Percentiles rank a stretch among this genome's conserved stretches.
These are phyloP conservation scores for Skeletonema potamos DNA, from an alignment of 108 stramenopile species.

Conservation along the genomic window DNA sequence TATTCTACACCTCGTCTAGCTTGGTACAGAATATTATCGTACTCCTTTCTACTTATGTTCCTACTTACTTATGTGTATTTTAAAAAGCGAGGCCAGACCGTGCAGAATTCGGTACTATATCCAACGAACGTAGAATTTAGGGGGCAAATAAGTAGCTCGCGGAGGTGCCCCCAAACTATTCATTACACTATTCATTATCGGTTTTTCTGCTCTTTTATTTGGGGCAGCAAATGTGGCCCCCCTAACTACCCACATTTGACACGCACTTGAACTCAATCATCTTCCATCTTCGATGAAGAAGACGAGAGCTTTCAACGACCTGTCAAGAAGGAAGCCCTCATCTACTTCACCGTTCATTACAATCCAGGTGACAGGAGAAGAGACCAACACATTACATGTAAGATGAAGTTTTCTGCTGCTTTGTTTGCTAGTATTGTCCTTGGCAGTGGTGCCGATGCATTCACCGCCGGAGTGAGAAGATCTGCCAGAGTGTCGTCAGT, in stretches of 20 bases:
- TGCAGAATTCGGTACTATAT: too few relatives aligned
- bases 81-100: too few relatives aligned
- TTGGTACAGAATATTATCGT: too few relatives aligned
- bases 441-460: constrained; percentile 30
- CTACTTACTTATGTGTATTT: too few relatives aligned
- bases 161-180: too few relatives aligned
- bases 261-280: not conserved
- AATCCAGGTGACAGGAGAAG: not conserved
- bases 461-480: constrained; percentile 11
- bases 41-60: too few relatives aligned
- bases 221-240: not conserved
- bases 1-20: too few relatives aligned
- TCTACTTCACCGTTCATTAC: not conserved
- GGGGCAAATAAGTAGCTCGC: not conserved
- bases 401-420: constrained; percentile 30
- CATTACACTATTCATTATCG: too few relatives aligned
- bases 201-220: not conserved
- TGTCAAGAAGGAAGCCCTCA: not conserved
- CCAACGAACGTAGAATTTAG: not conserved
- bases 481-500: constrained; percentile 18
- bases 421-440: constrained; percentile 29
- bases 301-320: not conserved
- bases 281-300: not conserved
- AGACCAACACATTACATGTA: not conserved
- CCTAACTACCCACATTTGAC: not conserved